Evolutionary conservation across 371 early-diverging fungal genomes (phyloP).

Genomic region (Rhizopus microsporus): DNA sequence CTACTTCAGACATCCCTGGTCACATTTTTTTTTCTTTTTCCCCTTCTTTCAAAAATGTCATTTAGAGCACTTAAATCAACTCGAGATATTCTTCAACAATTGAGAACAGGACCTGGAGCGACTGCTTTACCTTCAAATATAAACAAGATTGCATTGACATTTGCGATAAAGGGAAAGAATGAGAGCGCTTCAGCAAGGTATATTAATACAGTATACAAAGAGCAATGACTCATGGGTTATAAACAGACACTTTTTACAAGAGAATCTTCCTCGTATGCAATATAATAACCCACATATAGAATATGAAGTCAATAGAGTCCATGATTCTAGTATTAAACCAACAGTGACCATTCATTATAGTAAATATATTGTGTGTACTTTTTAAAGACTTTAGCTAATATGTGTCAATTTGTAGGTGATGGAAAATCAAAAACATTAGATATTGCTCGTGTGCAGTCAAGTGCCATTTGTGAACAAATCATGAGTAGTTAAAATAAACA

Average conservation of each 20-base stretch:
- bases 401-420: conserved; percentile 29
- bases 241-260: conserved; percentile 60
- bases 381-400: neutral
- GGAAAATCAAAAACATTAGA: conserved; percentile 46
- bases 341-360: conserved; percentile 61
- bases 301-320: conserved; percentile 52
- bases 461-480: conserved; percentile 53
- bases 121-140: conserved; percentile 50
- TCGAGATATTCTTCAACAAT: conserved; percentile 33
- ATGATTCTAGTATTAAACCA: conserved; percentile 51
- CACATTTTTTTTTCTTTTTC: conserved; percentile 3
- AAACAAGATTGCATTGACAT: conserved; percentile 57
- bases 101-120: conserved; percentile 55
- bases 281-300: conserved; percentile 63
- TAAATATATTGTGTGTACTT: conserved; percentile 18
- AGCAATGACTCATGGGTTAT: neutral
- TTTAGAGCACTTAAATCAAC: conserved; percentile 43
- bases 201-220: neutral
- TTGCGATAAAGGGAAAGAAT: conserved; percentile 53
- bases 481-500: conserved; percentile 6
- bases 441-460: conserved; percentile 54
- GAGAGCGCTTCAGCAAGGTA: conserved; percentile 66
- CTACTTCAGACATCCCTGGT: neutral
- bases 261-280: conserved; percentile 61
- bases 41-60: conserved; percentile 30